A percentile compares a stretch with the other conserved stretches of the same genome.
phyloP scores from a whole-genome alignment of 768 basidiomycete genomes.

The Rhodotorula taiwanensis region DNA sequence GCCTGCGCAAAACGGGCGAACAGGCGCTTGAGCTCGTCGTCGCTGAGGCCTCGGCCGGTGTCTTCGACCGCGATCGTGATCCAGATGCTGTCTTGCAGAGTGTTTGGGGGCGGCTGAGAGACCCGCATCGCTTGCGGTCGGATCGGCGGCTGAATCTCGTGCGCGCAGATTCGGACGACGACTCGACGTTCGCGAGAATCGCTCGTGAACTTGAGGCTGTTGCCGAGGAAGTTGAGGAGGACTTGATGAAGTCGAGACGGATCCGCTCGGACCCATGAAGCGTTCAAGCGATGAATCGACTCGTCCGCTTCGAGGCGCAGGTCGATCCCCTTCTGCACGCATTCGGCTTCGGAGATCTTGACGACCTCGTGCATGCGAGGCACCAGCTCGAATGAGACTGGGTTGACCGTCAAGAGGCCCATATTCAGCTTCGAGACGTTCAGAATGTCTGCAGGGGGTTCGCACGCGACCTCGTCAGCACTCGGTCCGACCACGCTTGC shows the following conservation, averaged over 20 bases:
- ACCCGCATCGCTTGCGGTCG: constrained; percentile 4
- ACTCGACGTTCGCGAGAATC: constrained; percentile 13
- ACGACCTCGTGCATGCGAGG: constrained; percentile 18
- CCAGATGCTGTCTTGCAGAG: constrained; percentile 4
- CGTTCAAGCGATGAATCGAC: constrained; percentile 8
- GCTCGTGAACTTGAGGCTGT: constrained; percentile 9
- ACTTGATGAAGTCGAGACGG: constrained; percentile 21
- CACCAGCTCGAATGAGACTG: constrained; percentile 11
- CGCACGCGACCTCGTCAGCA: too few species aligned
- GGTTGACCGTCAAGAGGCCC: constrained; percentile 25
- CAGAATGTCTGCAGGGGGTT: constrained; percentile 27
- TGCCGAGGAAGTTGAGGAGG: constrained; percentile 28
- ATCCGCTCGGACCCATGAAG: constrained; percentile 23
- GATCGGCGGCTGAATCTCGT: neutral
- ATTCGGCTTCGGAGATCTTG: constrained; percentile 26
- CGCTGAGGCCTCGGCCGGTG: constrained; percentile 21
- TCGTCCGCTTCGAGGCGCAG: constrained; percentile 9
- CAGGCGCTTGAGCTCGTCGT: constrained; percentile 19
- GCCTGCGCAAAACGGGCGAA: constrained; percentile 32
- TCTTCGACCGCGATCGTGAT: constrained; percentile 24
- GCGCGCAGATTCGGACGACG: constrained; percentile 18
- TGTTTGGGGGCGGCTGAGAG: neutral
- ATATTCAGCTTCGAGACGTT: constrained; percentile 32
- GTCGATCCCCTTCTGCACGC: constrained; percentile 23
- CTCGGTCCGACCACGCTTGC: too few species aligned